Evolutionary conservation across 768 basidiomycete genomes (phyloP), one percentile per base, ranked within the genome.

Genomic region (Lactarius hatsudake): DNA sequence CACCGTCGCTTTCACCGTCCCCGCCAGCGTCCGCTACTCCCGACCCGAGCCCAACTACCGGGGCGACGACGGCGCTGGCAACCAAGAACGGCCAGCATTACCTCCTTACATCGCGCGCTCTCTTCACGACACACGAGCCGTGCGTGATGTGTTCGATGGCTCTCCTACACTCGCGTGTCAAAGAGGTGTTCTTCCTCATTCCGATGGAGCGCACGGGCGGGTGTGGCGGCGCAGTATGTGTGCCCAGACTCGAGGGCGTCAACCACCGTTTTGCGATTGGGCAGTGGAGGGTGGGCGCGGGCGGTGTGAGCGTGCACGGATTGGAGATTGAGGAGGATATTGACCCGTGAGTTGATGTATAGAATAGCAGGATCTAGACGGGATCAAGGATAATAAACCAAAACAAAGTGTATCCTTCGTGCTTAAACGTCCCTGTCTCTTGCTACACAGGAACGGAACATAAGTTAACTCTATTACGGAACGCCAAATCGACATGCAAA

Each of bases 81-180:
- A 26, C 40, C 40, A 64, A 45, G 26, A 93, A 92, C 71, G 90
- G 92, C 17, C 79, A 87, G 1, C 89, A 91, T 73, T 99, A 99
- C 77, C 87, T 98, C 54, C 82, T 98, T 30, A 98, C 94, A 0
- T 87, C 87, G 2, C 83, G 87, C 20, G 86, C 88, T 1, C 81
- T 98, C 30, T 98, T 98, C 79, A 86, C 87, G 62, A 93, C 94
- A 12, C 96, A 99, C 77, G 97, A 99, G 72, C 97, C 97, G 0
- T 99, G 97, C 72, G 84, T 99, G 64, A 94, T 98, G 93, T 99
- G 97, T 76, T 86, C 88, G 72, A 99, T 99, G 97, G 93, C 95
- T 2, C 79, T 98, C 26, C 79, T 97, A 7, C 97, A 99, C 77
- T 95, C 93, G 1, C 86, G 97, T n/a, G 93, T 98, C 64, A 89